Base-by-base conservation (phyloP, 2,329 filamentous ascomycete genomes). In the Aspergillus sp. region DNA sequence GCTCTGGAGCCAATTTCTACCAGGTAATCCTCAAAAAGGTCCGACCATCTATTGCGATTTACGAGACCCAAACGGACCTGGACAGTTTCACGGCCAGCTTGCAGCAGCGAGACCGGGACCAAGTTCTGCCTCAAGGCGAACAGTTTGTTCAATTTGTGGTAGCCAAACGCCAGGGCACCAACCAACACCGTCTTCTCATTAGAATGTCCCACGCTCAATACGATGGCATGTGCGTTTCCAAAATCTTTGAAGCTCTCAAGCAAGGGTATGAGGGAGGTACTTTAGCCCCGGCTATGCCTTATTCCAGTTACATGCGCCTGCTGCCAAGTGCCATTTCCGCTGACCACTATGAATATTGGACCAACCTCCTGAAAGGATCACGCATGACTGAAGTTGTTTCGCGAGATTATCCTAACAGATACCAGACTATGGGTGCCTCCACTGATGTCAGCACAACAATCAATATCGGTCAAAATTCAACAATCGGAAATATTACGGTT, bases 161-260 rank as follows among this genome's bases (percentile, higher is more conserved):
- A 44, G 74, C 85, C 44, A 75, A 76, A 55, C 75, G 75, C 55
- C 70, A 68, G 55, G 63, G 66, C 9, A 75, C 72, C 21, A 67
- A 77, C 11, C 70, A 74, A 5, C 78, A 79, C 46, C 81, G 89
- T 14, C 74, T 83, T 37, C 66, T 75, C 58, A 80, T 88, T 68
- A 82, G 87, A 56, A 81, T 90, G 55, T 89, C 86, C 0, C 87
- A 90, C 69, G 84, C 87, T 0, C 87, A 89, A 63, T 89, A 89
- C 66, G 87, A 90, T 62, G 87, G 87, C 61, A 85, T 89, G 21
- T 89, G 84, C 62, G 78, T 89, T 7, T 83, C 85, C 0, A 75
- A 80, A n/a, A 79, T 89, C 19, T 80, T 89, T 56, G 78, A 78
- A 17, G 84, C 88, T 65, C 81, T 89, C 41, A 83, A 82, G 3